phyloP scores from a whole-genome alignment of 345 rosid species.

The Eucalyptus tenuipes region DNA sequence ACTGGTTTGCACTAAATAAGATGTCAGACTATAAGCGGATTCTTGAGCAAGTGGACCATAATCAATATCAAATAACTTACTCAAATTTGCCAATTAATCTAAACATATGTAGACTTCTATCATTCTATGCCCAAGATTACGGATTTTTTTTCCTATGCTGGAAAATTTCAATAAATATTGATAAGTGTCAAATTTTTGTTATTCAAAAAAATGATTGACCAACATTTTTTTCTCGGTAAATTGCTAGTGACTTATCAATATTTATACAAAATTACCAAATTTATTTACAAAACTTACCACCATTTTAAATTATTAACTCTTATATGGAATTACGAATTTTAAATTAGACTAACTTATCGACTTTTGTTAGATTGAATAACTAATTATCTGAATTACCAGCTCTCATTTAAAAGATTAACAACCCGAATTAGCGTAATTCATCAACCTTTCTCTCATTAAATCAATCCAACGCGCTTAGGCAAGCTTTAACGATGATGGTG shows the following conservation, averaged over 20 bases:
- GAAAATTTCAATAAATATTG: background rate
- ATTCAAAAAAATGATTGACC: background rate
- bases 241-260: background rate
- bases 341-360: background rate
- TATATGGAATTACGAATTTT: background rate
- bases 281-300: background rate
- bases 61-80: background rate
- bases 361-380: background rate
- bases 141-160: background rate
- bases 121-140: background rate
- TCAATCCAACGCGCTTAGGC: background rate
- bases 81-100: background rate
- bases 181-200: background rate
- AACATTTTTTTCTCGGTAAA: background rate
- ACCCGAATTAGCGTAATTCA: background rate
- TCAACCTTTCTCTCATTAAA: background rate
- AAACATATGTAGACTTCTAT: background rate
- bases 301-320: background rate
- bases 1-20: background rate
- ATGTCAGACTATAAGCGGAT: background rate
- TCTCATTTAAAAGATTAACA: background rate
- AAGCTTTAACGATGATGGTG: background rate
- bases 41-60: background rate
- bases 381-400: background rate
- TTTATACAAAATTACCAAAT: background rate